Base-by-base conservation (phyloP, 768 basidiomycete genomes). In the Tylopilus intermedius region DNA sequence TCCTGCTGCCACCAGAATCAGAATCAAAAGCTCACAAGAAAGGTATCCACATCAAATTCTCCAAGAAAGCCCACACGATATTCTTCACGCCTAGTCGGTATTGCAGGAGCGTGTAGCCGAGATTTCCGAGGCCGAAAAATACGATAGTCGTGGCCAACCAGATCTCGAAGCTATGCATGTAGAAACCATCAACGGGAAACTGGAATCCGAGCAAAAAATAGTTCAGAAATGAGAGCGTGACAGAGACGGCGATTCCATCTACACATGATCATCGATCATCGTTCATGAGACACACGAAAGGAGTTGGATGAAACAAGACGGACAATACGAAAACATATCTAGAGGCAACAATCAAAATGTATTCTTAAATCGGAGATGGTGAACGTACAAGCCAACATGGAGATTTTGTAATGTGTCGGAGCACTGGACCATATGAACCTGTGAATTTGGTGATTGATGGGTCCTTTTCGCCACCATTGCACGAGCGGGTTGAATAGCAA, bases 401-500 rank as follows among this genome's bases (percentile, higher is more conserved):
- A 78, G 63, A 90, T 73, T 72, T 91, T 90, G 77, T 91, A 90
- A 63, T 91, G 89, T 0, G 89, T 76, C 6, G 88, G 88, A 1
- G 87, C 86, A 37, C 61, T 66, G 0, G 84, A 86, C 89, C 89
- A 90, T 33, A 89, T 59, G 72, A 91, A 91, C 32, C 70, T 76
- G 45, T 84, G 83, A 8, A 91, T 76, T 64, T 90, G 88, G 62
- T 85, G 84, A 47, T 81, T 94, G 70, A 95, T 85, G 0, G 92
- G 92, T 5, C 92, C 92, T 55, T 79, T 69, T 48, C 73, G 74
- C 79, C 82, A 86, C 91, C 91, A 94, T 22, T 81, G 67, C 48
- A 80, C 76, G 53, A 94, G 59, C 0, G 93, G 94, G 62, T 93
- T 83, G 79, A 94, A 94, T 55, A 93, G 79, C 45, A 94, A 76